Conservation (phyloP, 2,329 filamentous ascomycete species). For the Hymenoscyphus albidus region DNA sequence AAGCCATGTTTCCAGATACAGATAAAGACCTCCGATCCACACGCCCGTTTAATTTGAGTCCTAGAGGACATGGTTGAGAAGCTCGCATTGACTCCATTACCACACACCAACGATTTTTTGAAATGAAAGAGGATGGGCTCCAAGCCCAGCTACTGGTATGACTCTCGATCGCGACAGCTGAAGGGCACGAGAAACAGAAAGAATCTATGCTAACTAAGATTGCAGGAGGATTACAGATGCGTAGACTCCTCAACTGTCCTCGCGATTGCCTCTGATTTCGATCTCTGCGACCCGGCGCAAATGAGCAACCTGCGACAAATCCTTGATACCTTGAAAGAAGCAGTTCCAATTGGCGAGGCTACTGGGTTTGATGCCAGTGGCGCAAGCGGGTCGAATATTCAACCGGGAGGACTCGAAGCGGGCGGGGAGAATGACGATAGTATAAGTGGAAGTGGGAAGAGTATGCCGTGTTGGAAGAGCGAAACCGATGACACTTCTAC, state of each 20-base stretch:
- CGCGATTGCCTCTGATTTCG: constrained; percentile 71
- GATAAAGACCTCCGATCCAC: neutral
- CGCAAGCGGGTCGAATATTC: constrained; percentile 46
- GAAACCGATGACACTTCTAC: constrained; percentile 32
- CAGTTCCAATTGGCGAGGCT: constrained; percentile 64
- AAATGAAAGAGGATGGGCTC: constrained; percentile 9
- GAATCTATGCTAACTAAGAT: neutral
- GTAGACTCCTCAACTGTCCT: constrained; percentile 75
- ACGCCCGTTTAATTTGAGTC: neutral
- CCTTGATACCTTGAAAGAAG: constrained; percentile 62
- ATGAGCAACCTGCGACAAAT: constrained; percentile 52
- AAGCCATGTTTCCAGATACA: neutral
- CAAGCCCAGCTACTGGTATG: constrained; percentile 10
- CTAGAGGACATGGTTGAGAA: neutral
- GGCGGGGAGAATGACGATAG: constrained; percentile 13
- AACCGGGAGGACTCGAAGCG: constrained; percentile 15
- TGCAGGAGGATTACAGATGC: constrained; percentile 61
- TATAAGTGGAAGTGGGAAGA: constrained; percentile 26
- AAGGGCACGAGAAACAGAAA: neutral
- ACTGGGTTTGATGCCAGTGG: constrained; percentile 77
- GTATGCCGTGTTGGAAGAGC: constrained; percentile 25
- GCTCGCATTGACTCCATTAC: neutral
- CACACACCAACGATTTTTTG: neutral
- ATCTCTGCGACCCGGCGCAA: constrained; percentile 52
- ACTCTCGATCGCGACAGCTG: neutral